Base-by-base conservation (phyloP, 108 stramenopile genomes). In the Aurantiochytrium sp. region DNA sequence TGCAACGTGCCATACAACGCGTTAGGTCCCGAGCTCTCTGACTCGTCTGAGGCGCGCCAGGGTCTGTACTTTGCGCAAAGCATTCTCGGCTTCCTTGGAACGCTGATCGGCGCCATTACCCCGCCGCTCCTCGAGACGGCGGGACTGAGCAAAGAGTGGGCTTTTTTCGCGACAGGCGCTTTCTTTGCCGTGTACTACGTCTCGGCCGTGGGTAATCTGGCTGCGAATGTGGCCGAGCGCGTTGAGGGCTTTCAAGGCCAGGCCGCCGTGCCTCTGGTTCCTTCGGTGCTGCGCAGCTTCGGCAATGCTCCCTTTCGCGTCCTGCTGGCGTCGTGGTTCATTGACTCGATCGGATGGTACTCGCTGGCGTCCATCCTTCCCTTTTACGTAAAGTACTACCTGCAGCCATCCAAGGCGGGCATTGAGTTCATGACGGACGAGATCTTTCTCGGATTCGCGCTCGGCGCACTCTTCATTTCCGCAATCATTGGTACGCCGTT, bases 1-100 rank as follows among this genome's bases (percentile, higher is more conserved):
- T 89, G 88, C 76, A 89, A 73, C 64, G 73, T 91, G 29, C 91
- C 91, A 14, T 89, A 89, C 89, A 76, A 89, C 58, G 91, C 91
- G 4, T 58, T 91, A 42, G 89, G 87, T 0, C 91, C 91, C 19
- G 91, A 89, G 60, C 87, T 91, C 28, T 88, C 91, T 25, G 89
- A 89, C 44, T 58, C 89, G n/a, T 45, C 72, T 25, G 83, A 58
- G n/a, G 89, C 72, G 83, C 43, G 91, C 55, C 18, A 44, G 28
- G 72, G 64, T 44, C 49, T 91, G 51, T 91, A 71, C 87, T 89
- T 91, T 35, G 83, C 69, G 21, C 58, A 59, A 44, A 73, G 87
- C 55, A 45, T 89, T 19, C 72, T 89, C 47, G 89, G 73, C 58
- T 64, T 73, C 8, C 44, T 91, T 0, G 91, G 91, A 6, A 89